phyloP scores from a whole-genome alignment of 2,329 filamentous ascomycete genomes.

The Neospermospora avenae region DNA sequence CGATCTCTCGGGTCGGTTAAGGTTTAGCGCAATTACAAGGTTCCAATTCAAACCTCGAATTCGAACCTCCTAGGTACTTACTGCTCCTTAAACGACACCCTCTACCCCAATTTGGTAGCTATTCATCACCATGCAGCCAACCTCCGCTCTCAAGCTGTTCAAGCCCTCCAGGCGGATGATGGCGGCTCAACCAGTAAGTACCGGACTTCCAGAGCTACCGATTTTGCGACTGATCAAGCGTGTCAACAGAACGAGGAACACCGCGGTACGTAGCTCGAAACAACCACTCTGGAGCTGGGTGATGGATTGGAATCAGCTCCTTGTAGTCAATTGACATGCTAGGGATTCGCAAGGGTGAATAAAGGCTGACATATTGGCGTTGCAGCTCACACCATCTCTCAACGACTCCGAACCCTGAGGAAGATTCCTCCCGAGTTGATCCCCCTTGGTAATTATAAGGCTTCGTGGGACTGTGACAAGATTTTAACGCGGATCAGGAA shows the following conservation, averaged over 20 bases:
- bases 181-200: constrained; percentile 66
- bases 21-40: constrained; percentile 28
- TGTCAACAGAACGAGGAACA: constrained; percentile 60
- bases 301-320: constrained; percentile 13
- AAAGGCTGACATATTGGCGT: constrained; percentile 21
- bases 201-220: constrained; percentile 1
- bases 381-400: constrained; percentile 91
- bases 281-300: not conserved
- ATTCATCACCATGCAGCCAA: constrained; percentile 41
- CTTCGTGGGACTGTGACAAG: constrained; percentile 9
- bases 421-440: constrained; percentile 91
- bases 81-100: constrained; percentile 12
- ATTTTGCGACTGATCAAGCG: constrained; percentile 32
- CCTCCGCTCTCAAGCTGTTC: constrained; percentile 64
- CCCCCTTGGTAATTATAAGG: constrained; percentile 72
- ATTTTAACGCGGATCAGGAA: constrained; percentile 44
- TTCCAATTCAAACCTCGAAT: constrained; percentile 19
- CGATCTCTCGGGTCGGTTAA: constrained; percentile 31
- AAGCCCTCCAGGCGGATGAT: constrained; percentile 64
- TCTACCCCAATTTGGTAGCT: constrained; percentile 18
- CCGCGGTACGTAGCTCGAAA: constrained; percentile 52
- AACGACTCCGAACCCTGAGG: constrained; percentile 86
- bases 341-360: not conserved
- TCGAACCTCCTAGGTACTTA: constrained; percentile 3
- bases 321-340: constrained; percentile 13